These are phyloP conservation scores for Petunia hybrid DNA, from an alignment of 305 asterid species.

Conservation along the genomic window DNA sequence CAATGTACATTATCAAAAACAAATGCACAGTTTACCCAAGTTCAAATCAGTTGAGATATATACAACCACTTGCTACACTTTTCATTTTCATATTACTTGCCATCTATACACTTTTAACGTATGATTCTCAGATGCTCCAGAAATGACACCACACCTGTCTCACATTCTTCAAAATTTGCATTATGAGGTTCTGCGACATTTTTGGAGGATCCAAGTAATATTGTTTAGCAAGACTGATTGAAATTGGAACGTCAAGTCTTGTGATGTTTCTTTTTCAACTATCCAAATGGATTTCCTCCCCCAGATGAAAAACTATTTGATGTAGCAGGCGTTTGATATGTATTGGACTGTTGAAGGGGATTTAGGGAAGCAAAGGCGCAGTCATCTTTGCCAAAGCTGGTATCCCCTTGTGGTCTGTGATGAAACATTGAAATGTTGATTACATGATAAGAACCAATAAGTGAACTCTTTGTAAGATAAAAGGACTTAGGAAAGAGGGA, in stretches of 20 bases:
- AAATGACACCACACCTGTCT: not conserved
- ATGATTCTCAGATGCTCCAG: not conserved
- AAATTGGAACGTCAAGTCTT: not conserved
- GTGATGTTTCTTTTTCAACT: conserved; percentile 7
- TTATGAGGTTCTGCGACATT: too few relatives aligned
- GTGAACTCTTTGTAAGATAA: not conserved
- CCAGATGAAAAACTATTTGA: conserved; percentile 24
- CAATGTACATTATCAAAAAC: conserved; percentile 8
- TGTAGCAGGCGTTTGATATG: conserved; percentile 31
- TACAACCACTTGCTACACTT: not conserved
- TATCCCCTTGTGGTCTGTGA: conserved; percentile 62
- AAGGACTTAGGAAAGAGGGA: not conserved
- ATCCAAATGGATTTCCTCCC: conserved; percentile 34
- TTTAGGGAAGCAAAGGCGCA: conserved; percentile 61
- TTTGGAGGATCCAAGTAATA: not conserved
- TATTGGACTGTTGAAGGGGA: conserved; percentile 41
- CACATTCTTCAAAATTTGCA: rapidly evolving
- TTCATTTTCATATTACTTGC: not conserved
- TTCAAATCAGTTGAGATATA: not conserved
- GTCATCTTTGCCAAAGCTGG: conserved; percentile 46
- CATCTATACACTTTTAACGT: not conserved
- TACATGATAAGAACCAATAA: conserved; percentile 14
- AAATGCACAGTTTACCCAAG: not conserved
- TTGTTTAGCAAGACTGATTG: not conserved
- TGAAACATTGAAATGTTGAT: not conserved